A percentile compares a stretch with the other conserved stretches of the same genome.
Conservation (phyloP, 331 rosid species). For the Acacia concinna region DNA sequence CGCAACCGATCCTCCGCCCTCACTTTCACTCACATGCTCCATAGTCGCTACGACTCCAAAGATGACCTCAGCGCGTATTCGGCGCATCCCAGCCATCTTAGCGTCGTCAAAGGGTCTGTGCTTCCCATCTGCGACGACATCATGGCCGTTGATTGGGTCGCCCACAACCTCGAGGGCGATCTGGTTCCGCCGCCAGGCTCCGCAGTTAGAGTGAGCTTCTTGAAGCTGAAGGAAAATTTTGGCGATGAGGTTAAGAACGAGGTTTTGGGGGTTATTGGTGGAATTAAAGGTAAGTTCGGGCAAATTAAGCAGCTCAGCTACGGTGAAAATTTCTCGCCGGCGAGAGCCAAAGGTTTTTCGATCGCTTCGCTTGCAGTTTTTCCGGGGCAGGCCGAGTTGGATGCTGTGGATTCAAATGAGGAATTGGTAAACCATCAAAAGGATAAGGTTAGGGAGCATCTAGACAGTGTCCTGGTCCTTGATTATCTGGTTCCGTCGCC, state of each 20-base stretch:
- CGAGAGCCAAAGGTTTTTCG: conserved; percentile 85
- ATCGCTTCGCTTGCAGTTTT: conserved; percentile 78
- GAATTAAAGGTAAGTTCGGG: conserved; percentile 47
- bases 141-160: conserved; percentile 91
- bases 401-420: conserved; percentile 50
- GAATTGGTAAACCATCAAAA: conserved; percentile 55
- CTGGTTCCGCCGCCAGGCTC: conserved; percentile 51
- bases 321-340: conserved; percentile 90
- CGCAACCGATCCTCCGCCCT: conserved; percentile 62
- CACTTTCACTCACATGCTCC: conserved; percentile 82
- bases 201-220: conserved; percentile 53
- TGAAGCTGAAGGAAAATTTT: conserved; percentile 66
- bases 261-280: conserved; percentile 59
- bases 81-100: conserved; percentile 61
- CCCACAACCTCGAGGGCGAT: conserved; percentile 34
- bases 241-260: conserved; percentile 34
- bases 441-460: conserved; percentile 66
- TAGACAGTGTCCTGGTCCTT: conserved; percentile 64
- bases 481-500: conserved; percentile 62
- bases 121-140: conserved; percentile 78
- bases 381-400: conserved; percentile 47
- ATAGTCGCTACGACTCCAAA: conserved; percentile 71
- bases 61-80: conserved; percentile 58
- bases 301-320: conserved; percentile 49
- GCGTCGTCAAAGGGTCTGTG: conserved; percentile 63